These are phyloP conservation scores for Trichoderma sp. DNA, from an alignment of 2,329 filamentous ascomycete species.

Conservation along the genomic window DNA sequence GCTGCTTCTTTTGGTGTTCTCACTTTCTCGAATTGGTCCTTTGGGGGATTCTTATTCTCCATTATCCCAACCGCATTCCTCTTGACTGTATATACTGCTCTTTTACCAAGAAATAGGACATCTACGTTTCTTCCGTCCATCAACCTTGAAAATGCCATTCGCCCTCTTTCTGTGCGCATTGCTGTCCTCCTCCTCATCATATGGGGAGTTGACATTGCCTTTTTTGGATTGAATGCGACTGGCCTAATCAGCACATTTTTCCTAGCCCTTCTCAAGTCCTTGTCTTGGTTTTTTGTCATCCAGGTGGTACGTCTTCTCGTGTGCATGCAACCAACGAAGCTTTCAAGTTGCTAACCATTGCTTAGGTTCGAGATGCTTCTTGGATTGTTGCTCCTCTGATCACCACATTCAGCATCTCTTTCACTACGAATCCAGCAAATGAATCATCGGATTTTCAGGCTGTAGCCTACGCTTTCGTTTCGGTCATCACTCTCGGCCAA, in stretches of 20 bases:
- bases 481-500: slow-evolving; percentile 34
- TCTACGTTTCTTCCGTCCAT: background rate
- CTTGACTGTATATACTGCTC: slow-evolving; percentile 30
- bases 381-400: slow-evolving; percentile 32
- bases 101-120: slow-evolving; percentile 18
- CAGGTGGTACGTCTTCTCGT: slow-evolving; percentile 29
- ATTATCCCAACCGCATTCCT: slow-evolving; percentile 29
- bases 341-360: background rate
- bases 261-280: slow-evolving; percentile 31
- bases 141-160: slow-evolving; percentile 28
- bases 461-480: slow-evolving; percentile 28
- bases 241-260: slow-evolving; percentile 21
- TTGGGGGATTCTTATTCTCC: slow-evolving; percentile 25
- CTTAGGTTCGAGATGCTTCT: slow-evolving; percentile 31
- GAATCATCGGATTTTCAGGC: slow-evolving; percentile 30
- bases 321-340: rapidly evolving
- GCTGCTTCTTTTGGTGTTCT: slow-evolving; percentile 15
- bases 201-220: slow-evolving; percentile 22
- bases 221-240: slow-evolving; percentile 27
- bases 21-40: slow-evolving; percentile 30
- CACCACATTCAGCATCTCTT: slow-evolving; percentile 33
- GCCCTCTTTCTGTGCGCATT: slow-evolving; percentile 27
- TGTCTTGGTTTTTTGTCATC: slow-evolving; percentile 36
- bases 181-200: slow-evolving; percentile 21
- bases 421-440: slow-evolving; percentile 29